Evolutionary conservation across 148 eudicot species (phyloP).

Genomic region (Rhododendron vialii): DNA sequence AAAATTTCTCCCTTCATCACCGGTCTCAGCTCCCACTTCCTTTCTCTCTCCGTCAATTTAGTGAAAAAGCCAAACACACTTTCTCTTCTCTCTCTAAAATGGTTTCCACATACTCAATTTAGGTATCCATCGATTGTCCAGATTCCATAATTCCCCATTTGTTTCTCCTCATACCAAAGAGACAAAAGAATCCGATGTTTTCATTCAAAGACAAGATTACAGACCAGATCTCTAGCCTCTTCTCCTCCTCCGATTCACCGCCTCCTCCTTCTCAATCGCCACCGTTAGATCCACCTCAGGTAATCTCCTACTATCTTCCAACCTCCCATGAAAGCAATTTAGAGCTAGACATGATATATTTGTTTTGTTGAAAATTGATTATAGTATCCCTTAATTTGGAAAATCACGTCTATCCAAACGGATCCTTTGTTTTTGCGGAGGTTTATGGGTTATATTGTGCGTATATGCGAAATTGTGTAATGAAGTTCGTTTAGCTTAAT

Average conservation of each 20-base stretch:
- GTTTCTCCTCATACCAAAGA: neutral
- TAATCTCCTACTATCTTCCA: constrained; percentile 4
- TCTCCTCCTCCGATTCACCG: constrained; percentile 33
- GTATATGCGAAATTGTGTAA: neutral
- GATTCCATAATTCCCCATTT: neutral
- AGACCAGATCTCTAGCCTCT: constrained; percentile 47
- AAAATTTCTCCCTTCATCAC: neutral
- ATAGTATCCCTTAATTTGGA: too few species aligned
- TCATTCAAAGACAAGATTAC: constrained; percentile 52
- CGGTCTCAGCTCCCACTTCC: neutral
- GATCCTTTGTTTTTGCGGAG: neutral
- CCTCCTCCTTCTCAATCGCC: constrained; percentile 30
- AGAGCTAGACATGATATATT: too few species aligned
- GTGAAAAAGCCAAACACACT: neutral
- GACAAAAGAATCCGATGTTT: constrained; percentile 21
- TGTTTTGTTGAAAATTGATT: too few species aligned
- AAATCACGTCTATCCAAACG: neutral
- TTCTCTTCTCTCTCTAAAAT: neutral
- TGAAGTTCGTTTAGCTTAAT: neutral
- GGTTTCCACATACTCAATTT: neutral
- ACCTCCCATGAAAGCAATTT: neutral
- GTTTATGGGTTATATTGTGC: neutral
- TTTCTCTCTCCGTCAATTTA: neutral
- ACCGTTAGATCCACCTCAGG: constrained; percentile 43
- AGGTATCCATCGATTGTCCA: neutral